A percentile compares a stretch with the other conserved stretches of the same genome.
These are phyloP conservation scores for Diaporthe batatas DNA, from an alignment of 2,329 filamentous ascomycete species.

Conservation along the genomic window DNA sequence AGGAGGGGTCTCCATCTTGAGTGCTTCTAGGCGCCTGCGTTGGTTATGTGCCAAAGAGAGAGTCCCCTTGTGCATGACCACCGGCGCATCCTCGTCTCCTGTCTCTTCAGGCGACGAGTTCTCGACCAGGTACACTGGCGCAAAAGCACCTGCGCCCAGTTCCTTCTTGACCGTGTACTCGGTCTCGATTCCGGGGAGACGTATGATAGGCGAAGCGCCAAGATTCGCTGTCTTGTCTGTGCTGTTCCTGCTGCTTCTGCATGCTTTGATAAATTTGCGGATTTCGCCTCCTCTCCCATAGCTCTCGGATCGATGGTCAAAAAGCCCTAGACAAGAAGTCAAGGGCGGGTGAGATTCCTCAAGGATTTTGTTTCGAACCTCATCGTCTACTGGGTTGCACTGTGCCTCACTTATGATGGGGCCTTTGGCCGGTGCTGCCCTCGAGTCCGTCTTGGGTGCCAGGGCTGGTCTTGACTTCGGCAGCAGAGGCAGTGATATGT, in stretches of 20 bases:
- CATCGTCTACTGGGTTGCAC: conserved; percentile 91
- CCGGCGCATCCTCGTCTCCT: conserved; percentile 59
- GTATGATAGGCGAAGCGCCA: conserved; percentile 72
- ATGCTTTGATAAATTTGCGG: conserved; percentile 81
- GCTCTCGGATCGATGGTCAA: conserved; percentile 74
- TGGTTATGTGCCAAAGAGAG: conserved; percentile 65
- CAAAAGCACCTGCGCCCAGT: conserved; percentile 93
- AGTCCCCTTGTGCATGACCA: conserved; percentile 72
- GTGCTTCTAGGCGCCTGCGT: conserved; percentile 78
- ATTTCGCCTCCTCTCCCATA: conserved; percentile 81
- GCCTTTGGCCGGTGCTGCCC: conserved; percentile 66
- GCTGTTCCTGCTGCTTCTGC: conserved; percentile 67
- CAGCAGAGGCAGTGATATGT: conserved; percentile 64
- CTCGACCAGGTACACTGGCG: conserved; percentile 93
- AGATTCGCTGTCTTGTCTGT: conserved; percentile 74
- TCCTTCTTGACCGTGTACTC: conserved; percentile 86
- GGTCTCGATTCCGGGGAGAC: conserved; percentile 74
- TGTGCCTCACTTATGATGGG: conserved; percentile 85
- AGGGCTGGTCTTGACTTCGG: conserved; percentile 56
- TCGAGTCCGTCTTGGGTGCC: conserved; percentile 48
- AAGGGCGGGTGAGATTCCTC: conserved; percentile 80
- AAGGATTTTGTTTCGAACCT: conserved; percentile 80
- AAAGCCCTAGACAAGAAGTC: conserved; percentile 81
- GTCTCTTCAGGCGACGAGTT: conserved; percentile 68
- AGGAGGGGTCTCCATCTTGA: conserved; percentile 95